Percentiles rank a stretch among this genome's conserved stretches.
Conservation (phyloP, 306 rosid genomes). For the Castanospermum australe region DNA sequence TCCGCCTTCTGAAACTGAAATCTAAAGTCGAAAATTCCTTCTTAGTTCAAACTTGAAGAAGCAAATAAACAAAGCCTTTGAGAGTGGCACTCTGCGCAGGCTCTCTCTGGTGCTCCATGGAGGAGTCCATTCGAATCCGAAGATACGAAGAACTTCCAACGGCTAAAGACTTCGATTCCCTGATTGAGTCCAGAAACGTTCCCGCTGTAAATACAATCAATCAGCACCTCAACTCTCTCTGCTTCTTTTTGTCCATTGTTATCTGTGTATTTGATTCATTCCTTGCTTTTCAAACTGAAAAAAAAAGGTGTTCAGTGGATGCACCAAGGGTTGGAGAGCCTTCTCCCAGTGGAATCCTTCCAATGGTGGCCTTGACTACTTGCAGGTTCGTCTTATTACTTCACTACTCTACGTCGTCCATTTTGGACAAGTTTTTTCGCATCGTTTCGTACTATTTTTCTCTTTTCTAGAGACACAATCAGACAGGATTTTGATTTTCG, state of each 20-base stretch:
- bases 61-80: not conserved
- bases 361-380: conserved; percentile 73
- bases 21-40: not conserved
- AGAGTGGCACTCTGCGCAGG: no score
- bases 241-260: not conserved
- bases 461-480: no score
- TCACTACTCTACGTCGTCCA: not conserved
- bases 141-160: conserved; percentile 54
- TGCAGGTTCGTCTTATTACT: conserved; percentile 54
- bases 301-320: conserved; percentile 65
- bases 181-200: conserved; percentile 32
- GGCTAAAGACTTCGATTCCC: conserved; percentile 35
- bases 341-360: conserved; percentile 67
- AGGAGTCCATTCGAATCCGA: conserved; percentile 42
- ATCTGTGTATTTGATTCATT: not conserved
- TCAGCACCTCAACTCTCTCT: not conserved
- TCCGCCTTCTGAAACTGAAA: not conserved
- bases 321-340: conserved; percentile 67
- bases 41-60: not conserved
- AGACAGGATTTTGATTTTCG: no score
- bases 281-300: not conserved
- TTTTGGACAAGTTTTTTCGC: not conserved
- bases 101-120: conserved; percentile 23
- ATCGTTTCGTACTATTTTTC: no score
- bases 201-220: conserved; percentile 33